These are phyloP conservation scores for Gossypium ekmanianum DNA, from an alignment of 345 rosid species.

Conservation along the genomic window DNA sequence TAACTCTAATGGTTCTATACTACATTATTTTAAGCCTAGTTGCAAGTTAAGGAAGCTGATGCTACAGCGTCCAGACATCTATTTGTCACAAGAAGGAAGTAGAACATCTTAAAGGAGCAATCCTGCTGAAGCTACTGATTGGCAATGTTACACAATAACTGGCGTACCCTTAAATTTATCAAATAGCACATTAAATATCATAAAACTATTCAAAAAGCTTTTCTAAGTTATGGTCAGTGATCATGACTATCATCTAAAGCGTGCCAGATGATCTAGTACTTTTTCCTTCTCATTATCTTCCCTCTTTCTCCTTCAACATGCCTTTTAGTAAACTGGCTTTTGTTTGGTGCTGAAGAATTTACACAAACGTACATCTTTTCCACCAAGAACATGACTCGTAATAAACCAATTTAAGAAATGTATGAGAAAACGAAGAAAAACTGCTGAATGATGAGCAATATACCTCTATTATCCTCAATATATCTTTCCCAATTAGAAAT, in stretches of 20 bases:
- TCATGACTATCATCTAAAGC: not conserved
- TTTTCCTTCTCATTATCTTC: not conserved
- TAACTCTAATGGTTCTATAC: not conserved
- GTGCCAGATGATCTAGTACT: not conserved
- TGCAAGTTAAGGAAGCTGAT: not conserved
- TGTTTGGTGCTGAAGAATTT: not conserved
- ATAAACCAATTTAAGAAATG: not conserved
- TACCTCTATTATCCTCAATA: slow-evolving; percentile 67
- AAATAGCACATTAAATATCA: not conserved
- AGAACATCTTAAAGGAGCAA: not conserved
- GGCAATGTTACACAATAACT: not conserved
- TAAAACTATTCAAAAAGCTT: not conserved
- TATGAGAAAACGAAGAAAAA: not conserved
- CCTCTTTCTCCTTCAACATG: not conserved
- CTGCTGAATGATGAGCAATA: slow-evolving; percentile 5
- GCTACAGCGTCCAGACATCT: not conserved
- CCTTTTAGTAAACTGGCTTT: not conserved
- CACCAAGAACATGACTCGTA: not conserved
- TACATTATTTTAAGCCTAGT: not conserved
- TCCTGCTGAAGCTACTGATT: not conserved
- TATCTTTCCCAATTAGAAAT: slow-evolving; percentile 68
- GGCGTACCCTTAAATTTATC: not conserved
- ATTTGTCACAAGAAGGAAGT: not conserved
- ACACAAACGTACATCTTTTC: not conserved
- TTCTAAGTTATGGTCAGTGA: not conserved